Evolutionary conservation across 2,329 filamentous ascomycete species (phyloP).

Genomic region (Stemphylium beticola): DNA sequence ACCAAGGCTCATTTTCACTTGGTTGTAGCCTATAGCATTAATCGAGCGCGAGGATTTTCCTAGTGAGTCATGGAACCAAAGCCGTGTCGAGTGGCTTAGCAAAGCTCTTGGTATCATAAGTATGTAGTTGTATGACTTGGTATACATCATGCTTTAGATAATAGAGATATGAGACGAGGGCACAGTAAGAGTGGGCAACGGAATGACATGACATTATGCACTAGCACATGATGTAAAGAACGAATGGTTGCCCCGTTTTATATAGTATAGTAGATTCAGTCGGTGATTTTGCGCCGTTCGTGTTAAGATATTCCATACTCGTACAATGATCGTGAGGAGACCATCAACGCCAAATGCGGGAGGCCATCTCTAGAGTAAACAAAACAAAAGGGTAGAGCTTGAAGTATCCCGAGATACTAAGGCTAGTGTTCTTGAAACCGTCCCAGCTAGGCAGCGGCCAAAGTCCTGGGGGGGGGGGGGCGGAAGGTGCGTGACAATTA

Average conservation of each 20-base stretch:
- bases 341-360: background rate
- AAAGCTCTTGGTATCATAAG: background rate
- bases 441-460: background rate
- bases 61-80: background rate
- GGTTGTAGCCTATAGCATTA: too few species aligned
- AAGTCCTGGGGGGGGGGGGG: background rate
- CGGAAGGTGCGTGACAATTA: background rate
- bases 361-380: background rate
- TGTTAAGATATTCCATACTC: constrained; percentile 21
- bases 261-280: constrained; percentile 22
- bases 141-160: background rate
- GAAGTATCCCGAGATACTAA: background rate
- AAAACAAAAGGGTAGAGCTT: background rate
- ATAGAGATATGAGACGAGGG: constrained; percentile 2
- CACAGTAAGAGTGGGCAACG: constrained; percentile 43
- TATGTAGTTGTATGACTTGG: background rate
- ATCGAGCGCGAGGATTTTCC: too few species aligned
- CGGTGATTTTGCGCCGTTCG: background rate
- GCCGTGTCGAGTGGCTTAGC: background rate
- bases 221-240: constrained; percentile 40
- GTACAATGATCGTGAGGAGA: constrained; percentile 18
- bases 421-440: background rate
- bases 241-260: constrained; percentile 45
- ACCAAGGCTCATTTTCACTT: too few species aligned
- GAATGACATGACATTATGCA: constrained; percentile 44